phyloP scores from a whole-genome alignment of 2,329 filamentous ascomycete species.

The Microcyclospora pomicola region DNA sequence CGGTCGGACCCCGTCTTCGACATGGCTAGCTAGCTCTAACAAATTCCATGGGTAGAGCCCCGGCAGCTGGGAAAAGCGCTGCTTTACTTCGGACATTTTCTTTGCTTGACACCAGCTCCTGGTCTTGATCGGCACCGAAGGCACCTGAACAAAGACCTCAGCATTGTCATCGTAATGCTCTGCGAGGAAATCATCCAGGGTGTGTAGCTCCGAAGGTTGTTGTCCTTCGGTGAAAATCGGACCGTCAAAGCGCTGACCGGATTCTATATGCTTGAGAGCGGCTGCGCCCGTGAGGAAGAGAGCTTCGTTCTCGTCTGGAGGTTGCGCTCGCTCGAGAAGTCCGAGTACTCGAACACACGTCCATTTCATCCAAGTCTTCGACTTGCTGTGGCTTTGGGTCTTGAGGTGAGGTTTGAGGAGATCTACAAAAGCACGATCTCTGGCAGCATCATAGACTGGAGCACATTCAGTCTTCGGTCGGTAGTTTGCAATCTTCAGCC shows the following conservation, averaged over 20 bases:
- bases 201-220: slow-evolving; percentile 16
- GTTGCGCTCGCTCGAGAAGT: slow-evolving; percentile 13
- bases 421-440: neutral
- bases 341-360: slow-evolving; percentile 8
- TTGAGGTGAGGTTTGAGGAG: neutral
- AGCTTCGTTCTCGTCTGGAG: slow-evolving; percentile 11
- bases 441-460: neutral
- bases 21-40: slow-evolving; percentile 20
- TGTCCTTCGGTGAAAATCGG: slow-evolving; percentile 17
- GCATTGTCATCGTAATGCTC: slow-evolving; percentile 20
- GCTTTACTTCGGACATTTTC: slow-evolving; percentile 14
- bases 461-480: too few species aligned
- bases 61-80: slow-evolving; percentile 10
- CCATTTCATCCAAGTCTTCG: neutral
- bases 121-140: slow-evolving; percentile 5
- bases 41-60: slow-evolving; percentile 17
- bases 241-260: slow-evolving; percentile 12
- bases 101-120: slow-evolving; percentile 7
- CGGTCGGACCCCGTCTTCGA: slow-evolving; percentile 20
- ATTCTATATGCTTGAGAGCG: slow-evolving; percentile 10
- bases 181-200: slow-evolving; percentile 12
- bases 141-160: slow-evolving; percentile 18
- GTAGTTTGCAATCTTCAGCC: too few species aligned
- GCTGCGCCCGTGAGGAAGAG: slow-evolving; percentile 13
- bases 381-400: neutral